Evolutionary conservation across 176 grass and related monocot species (phyloP).

Genomic region (Raddia distichophylla): DNA sequence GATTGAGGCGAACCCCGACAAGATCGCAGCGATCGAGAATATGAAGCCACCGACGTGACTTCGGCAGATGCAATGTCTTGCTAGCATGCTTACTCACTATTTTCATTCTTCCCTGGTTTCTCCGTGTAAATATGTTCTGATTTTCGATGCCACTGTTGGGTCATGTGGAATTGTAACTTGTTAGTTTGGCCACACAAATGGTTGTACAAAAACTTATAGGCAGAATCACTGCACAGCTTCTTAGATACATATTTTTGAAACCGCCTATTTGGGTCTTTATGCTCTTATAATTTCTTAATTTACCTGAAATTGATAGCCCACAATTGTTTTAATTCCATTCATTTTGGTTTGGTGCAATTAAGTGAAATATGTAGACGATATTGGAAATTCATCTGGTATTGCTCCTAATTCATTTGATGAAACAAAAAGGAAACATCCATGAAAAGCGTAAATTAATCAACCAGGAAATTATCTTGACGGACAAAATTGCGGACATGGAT

Average conservation of each 20-base stretch:
- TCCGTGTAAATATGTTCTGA: conserved; percentile 71
- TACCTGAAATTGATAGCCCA: neutral
- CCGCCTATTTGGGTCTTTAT: neutral
- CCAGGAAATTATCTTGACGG: neutral
- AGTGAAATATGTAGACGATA: neutral
- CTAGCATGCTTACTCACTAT: conserved; percentile 64
- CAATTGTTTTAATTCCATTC: neutral
- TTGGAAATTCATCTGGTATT: neutral
- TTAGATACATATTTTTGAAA: neutral
- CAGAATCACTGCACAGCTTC: conserved; percentile 21
- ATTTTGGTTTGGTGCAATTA: neutral
- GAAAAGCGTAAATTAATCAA: neutral
- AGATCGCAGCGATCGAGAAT: too few relatives aligned
- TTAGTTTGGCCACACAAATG: neutral
- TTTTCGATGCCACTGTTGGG: conserved; percentile 9
- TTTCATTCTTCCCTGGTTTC: conserved; percentile 83
- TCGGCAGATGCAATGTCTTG: conserved; percentile 67
- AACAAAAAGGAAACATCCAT: neutral
- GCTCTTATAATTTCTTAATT: neutral
- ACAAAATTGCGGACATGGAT: neutral
- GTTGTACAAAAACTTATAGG: conserved; percentile 7
- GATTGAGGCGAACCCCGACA: too few relatives aligned
- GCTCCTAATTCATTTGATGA: neutral
- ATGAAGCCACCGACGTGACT: too few relatives aligned
- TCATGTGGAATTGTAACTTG: conserved; percentile 4